phyloP scores from a whole-genome alignment of 108 stramenopile genomes.

The Cyclostephanos tholiformis region DNA sequence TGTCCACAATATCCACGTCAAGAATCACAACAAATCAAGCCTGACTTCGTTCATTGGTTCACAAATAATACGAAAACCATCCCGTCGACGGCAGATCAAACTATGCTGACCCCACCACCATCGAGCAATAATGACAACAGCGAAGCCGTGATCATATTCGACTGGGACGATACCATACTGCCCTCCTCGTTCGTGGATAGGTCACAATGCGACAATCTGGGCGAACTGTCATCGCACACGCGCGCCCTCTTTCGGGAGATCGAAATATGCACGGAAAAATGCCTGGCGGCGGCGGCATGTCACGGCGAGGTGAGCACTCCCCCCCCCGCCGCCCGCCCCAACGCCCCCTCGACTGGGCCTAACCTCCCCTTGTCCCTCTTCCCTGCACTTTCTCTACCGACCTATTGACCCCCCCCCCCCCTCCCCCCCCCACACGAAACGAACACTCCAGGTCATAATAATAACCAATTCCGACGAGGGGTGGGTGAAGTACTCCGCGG shows the following conservation, averaged over 20 bases:
- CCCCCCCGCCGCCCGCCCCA: background rate
- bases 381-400: background rate
- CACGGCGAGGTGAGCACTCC: slow-evolving; percentile 74
- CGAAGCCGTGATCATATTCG: slow-evolving; percentile 75
- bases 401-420: background rate
- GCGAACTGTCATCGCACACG: slow-evolving; percentile 72
- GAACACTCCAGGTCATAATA: slow-evolving; percentile 87
- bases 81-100: background rate
- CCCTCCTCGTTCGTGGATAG: slow-evolving; percentile 88
- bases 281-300: slow-evolving; percentile 76
- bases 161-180: slow-evolving; percentile 93
- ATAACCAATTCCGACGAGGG: slow-evolving; percentile 93
- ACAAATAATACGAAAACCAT: background rate
- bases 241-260: slow-evolving; percentile 77
- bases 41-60: too few relatives aligned
- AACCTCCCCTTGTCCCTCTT: too few relatives aligned
- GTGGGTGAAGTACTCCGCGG: slow-evolving; percentile 89
- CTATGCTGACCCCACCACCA: background rate
- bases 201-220: slow-evolving; percentile 61
- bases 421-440: background rate
- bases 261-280: slow-evolving; percentile 67
- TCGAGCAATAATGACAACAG: too few relatives aligned
- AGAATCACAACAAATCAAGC: too few relatives aligned
- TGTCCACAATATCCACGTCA: too few relatives aligned
- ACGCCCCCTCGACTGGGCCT: too few relatives aligned